A percentile compares a stretch with the other conserved stretches of the same genome.
Evolutionary conservation across 2,329 filamentous ascomycete genomes (phyloP).

Genomic region (Fusarium anthophilum): DNA sequence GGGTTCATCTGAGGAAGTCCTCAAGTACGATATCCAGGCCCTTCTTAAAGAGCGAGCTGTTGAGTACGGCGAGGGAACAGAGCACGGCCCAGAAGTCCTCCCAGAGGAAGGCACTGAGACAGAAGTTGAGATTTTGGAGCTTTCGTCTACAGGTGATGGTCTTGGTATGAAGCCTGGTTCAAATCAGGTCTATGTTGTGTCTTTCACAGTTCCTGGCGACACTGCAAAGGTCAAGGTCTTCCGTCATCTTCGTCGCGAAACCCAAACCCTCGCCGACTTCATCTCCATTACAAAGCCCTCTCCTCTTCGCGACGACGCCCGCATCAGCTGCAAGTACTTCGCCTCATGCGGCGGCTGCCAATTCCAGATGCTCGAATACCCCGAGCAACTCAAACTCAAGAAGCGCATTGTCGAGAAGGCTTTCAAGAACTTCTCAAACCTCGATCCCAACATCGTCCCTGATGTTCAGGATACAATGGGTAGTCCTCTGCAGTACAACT

Average conservation of each 20-base stretch:
- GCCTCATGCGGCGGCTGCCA: conserved; percentile 89
- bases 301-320: conserved; percentile 77
- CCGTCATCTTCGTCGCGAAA: conserved; percentile 71
- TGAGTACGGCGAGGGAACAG: conserved; percentile 41
- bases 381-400: conserved; percentile 87
- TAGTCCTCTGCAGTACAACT: conserved; percentile 89
- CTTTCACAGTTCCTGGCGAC: conserved; percentile 90
- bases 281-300: conserved; percentile 79
- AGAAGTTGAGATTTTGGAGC: conserved; percentile 80
- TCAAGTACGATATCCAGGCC: conserved; percentile 69
- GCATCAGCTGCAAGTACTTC: conserved; percentile 88
- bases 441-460: conserved; percentile 80
- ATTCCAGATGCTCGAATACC: conserved; percentile 95
- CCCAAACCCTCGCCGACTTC: conserved; percentile 84
- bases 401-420: conserved; percentile 88
- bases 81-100: conserved; percentile 52
- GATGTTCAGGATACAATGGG: conserved; percentile 84
- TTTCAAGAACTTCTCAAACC: conserved; percentile 87
- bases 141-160: conserved; percentile 93
- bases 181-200: conserved; percentile 80
- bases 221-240: conserved; percentile 80
- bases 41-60: conserved; percentile 57
- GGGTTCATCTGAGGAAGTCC: conserved; percentile 73
- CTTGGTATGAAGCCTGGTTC: conserved; percentile 76
- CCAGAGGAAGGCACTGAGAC: conserved; percentile 78